Conservation (phyloP, 2,329 filamentous ascomycete species). For the Claviceps sorghi region DNA sequence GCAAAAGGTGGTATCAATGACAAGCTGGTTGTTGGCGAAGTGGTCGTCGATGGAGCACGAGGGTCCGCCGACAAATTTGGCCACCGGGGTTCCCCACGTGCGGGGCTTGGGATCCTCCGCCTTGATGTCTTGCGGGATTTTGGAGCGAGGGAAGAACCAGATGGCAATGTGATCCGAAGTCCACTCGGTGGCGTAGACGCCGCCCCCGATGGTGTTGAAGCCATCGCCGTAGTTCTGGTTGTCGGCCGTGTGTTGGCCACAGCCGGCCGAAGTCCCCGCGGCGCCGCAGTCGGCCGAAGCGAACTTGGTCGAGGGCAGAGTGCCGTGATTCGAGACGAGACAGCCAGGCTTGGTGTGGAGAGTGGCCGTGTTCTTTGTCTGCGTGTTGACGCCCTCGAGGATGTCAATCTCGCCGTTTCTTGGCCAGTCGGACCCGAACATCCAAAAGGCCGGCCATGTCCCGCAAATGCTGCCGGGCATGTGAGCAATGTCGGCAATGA, state of each 20-base stretch:
- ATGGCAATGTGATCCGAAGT: slow-evolving; percentile 55
- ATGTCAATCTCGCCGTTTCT: slow-evolving; percentile 62
- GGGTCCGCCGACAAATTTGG: slow-evolving; percentile 49
- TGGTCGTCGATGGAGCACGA: slow-evolving; percentile 56
- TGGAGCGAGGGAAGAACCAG: slow-evolving; percentile 63
- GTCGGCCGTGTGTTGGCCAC: slow-evolving; percentile 36
- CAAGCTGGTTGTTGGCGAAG: slow-evolving; percentile 60
- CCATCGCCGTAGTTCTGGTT: slow-evolving; percentile 47
- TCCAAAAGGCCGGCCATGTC: slow-evolving; percentile 63
- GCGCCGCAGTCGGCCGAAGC: slow-evolving; percentile 43
- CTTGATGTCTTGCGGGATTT: slow-evolving; percentile 49
- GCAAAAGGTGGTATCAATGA: slow-evolving; percentile 76
- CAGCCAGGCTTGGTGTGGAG: slow-evolving; percentile 53
- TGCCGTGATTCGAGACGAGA: slow-evolving; percentile 34
- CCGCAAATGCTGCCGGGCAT: slow-evolving; percentile 62
- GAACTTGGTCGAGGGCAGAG: slow-evolving; percentile 29
- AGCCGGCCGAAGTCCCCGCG: slow-evolving; percentile 40
- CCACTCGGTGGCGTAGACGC: slow-evolving; percentile 67
- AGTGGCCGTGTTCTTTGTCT: slow-evolving; percentile 45
- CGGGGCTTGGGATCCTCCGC: slow-evolving; percentile 46
- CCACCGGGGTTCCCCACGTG: slow-evolving; percentile 54
- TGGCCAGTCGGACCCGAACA: slow-evolving; percentile 57
- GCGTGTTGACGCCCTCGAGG: slow-evolving; percentile 60
- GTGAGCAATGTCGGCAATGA: slow-evolving; percentile 59
- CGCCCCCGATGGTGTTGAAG: slow-evolving; percentile 57